Conservation (phyloP, 768 basidiomycete genomes). For the Russula foetens region DNA sequence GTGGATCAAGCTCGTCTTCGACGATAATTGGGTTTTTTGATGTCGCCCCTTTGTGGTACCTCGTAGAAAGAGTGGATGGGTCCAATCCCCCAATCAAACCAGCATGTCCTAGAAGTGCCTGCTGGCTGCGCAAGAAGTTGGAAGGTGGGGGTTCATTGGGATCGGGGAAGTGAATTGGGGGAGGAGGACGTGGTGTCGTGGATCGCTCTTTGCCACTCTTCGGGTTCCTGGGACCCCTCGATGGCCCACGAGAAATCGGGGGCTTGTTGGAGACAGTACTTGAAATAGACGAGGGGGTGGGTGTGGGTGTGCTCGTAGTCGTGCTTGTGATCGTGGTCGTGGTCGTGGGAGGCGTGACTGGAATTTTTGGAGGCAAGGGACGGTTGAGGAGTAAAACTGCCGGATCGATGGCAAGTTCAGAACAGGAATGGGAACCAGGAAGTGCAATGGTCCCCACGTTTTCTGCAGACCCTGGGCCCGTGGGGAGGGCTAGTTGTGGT, state of each 20-base stretch:
- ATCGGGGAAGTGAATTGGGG: constrained; percentile 55
- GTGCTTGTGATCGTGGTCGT: background rate
- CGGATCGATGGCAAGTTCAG: constrained; percentile 79
- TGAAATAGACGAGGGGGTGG: constrained; percentile 6
- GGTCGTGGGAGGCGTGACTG: constrained; percentile 28
- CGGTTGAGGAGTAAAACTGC: constrained; percentile 54
- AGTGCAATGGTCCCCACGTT: constrained; percentile 98
- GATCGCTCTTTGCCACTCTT: constrained; percentile 32
- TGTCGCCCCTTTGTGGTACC: constrained; percentile 42
- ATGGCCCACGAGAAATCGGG: constrained; percentile 1
- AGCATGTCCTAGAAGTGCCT: constrained; percentile 62
- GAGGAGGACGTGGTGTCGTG: constrained; percentile 39
- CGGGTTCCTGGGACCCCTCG: constrained; percentile 21
- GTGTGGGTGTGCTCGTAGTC: background rate
- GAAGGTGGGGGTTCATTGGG: constrained; percentile 52
- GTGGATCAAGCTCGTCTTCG: constrained; percentile 44
- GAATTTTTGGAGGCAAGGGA: constrained; percentile 26
- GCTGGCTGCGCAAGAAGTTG: constrained; percentile 67
- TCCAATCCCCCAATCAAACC: constrained; percentile 62
- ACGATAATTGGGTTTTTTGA: constrained; percentile 62
- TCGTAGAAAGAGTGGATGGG: constrained; percentile 40
- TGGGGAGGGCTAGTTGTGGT: constrained; percentile 55
- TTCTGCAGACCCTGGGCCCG: constrained; percentile 46
- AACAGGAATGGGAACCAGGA: constrained; percentile 87
- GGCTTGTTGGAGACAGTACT: constrained; percentile 18